Evolutionary conservation across 2,329 filamentous ascomycete species (phyloP), one percentile per base, ranked within the genome.

Genomic region (Saccharata proteae): DNA sequence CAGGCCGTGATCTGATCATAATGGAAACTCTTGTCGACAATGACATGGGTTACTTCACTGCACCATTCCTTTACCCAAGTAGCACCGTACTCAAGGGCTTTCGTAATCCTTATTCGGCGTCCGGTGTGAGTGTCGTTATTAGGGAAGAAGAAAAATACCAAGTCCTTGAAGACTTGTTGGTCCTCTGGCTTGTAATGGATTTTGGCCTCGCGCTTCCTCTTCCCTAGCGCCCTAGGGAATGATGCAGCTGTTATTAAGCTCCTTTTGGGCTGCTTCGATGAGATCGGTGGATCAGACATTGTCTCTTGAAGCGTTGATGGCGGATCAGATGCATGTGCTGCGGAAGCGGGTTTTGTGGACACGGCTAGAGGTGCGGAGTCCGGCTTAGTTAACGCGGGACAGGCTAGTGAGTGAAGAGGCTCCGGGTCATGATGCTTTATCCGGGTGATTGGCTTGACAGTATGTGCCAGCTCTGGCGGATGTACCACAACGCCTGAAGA

Each of bases 61-160:
- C 54, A 52, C 47, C 77, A 71, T 1, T 64, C 56, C 30, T 65
- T 67, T 16, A 73, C 69, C 76, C 85, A 90, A 1, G 51, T 58
- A 1, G 79, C 88, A 25, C 88, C 88, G 49, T 76, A 76, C 44
- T 84, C 75, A 30, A 34, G 9, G 1, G 31, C 77, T 50, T 78
- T 85, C 17, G 68, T 68, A 31, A 94, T 93, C 4, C 81, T 75
- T 36, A 76, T 55, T 33, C 71, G 71, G 22, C 86, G 71, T 6
- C 70, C 63, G 8, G 70, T 68, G 18, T 77, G 71, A 27, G 80
- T 67, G 40, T 88, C 78, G 40, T 84, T 73, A 41, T 90, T 80
- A 0, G 85, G 88, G 5, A 93, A 72, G 50, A 90, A 93, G 19
- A 30, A 37, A 18, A 37, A 37, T 9, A 37, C 35, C 17, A 34